These are phyloP conservation scores for Austropuccinia psidii DNA, from an alignment of 1,284 basidiomycete genomes.

Conservation along the genomic window DNA sequence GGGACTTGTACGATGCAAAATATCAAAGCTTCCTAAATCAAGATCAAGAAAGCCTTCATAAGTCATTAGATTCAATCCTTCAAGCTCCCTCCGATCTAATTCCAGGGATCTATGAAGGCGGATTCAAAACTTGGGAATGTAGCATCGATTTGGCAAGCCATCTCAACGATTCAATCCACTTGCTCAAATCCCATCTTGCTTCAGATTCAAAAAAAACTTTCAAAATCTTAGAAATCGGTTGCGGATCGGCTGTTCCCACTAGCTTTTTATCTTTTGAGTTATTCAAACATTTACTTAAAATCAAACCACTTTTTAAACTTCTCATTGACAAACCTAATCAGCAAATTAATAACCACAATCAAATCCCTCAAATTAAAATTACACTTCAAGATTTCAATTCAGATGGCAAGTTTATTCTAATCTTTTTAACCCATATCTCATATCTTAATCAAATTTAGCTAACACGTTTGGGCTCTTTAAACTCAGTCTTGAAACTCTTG, in stretches of 20 bases:
- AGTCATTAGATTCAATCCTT: constrained; percentile 40
- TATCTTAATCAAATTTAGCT: neutral
- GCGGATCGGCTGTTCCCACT: constrained; percentile 20
- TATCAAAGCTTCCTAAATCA: constrained; percentile 57
- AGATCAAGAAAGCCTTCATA: constrained; percentile 40
- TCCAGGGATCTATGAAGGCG: constrained; percentile 88
- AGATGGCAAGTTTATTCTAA: constrained; percentile 30
- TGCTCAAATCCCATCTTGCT: neutral
- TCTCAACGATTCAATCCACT: constrained; percentile 38
- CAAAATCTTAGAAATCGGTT: constrained; percentile 27
- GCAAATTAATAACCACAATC: neutral
- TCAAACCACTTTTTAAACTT: neutral
- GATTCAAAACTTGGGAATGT: constrained; percentile 96
- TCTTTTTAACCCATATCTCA: neutral
- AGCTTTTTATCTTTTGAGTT: constrained; percentile 3
- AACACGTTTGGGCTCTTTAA: constrained; percentile 35
- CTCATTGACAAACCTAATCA: neutral
- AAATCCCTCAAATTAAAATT: constrained; percentile 4
- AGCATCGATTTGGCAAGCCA: constrained; percentile 65
- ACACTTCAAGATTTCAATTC: constrained; percentile 30
- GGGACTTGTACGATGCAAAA: constrained; percentile 87
- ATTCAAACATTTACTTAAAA: neutral
- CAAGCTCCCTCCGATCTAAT: constrained; percentile 79
- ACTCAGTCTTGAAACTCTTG: constrained; percentile 41
- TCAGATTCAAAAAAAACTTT: neutral